phyloP scores from a whole-genome alignment of 2,329 filamentous ascomycete species.

The Pestalotiopsis sp. region DNA sequence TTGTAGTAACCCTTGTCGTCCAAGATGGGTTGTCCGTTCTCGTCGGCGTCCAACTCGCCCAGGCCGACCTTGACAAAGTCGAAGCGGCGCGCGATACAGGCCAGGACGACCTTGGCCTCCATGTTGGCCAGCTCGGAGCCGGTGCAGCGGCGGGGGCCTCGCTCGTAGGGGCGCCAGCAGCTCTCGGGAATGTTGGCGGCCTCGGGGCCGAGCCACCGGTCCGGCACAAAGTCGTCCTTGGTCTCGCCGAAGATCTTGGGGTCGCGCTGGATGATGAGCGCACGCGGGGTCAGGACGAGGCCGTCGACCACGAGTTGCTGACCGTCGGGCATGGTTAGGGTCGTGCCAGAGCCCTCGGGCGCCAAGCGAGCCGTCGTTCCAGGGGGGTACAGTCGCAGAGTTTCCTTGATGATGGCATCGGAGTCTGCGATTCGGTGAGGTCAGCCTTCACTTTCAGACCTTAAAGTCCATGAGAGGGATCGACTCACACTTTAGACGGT shows the following conservation, averaged over 20 bases:
- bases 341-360: constrained; percentile 16
- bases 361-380: constrained; percentile 18
- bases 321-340: constrained; percentile 18
- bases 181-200: constrained; percentile 21
- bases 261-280: constrained; percentile 24
- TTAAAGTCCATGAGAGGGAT: too few species aligned
- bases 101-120: constrained; percentile 14
- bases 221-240: constrained; percentile 27
- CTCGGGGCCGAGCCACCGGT: constrained; percentile 26
- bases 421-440: background rate
- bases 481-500: constrained; percentile 12
- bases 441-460: background rate
- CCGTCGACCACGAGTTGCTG: constrained; percentile 21
- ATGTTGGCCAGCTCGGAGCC: constrained; percentile 15
- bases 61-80: constrained; percentile 13
- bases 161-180: constrained; percentile 42
- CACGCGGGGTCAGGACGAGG: constrained; percentile 18
- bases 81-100: constrained; percentile 11
- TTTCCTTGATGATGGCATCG: constrained; percentile 22
- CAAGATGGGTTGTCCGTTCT: constrained; percentile 8
- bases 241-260: constrained; percentile 22
- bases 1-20: constrained; percentile 14
- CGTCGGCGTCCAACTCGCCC: constrained; percentile 6
- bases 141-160: constrained; percentile 10
- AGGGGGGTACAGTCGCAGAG: constrained; percentile 19